Evolutionary conservation across 257 asterid genomes (phyloP).

Genomic region (Solanum infundibuliforme): DNA sequence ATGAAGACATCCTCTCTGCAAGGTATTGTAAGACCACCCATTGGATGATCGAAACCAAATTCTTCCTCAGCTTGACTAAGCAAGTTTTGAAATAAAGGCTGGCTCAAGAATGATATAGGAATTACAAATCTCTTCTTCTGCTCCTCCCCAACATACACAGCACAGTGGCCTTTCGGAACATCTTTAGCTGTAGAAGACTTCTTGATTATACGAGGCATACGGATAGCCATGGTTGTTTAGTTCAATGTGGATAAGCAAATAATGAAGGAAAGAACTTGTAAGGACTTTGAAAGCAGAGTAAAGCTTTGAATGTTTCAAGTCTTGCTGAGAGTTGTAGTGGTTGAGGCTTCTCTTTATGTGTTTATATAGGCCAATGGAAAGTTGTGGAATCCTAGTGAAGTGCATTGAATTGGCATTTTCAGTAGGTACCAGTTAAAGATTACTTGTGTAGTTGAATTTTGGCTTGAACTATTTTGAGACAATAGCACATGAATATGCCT

Average conservation of each 20-base stretch:
- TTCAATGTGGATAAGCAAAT: background rate
- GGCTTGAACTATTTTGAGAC: background rate
- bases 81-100: slow-evolving; percentile 33
- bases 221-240: background rate
- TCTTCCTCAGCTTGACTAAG: slow-evolving; percentile 28
- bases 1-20: slow-evolving; percentile 27
- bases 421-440: background rate
- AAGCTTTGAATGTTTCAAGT: background rate
- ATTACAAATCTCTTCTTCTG: slow-evolving; percentile 24
- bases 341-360: background rate
- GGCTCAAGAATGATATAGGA: slow-evolving; percentile 30
- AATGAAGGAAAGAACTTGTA: background rate
- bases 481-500: background rate
- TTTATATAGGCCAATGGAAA: background rate
- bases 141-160: slow-evolving; percentile 41
- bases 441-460: background rate
- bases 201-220: background rate
- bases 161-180: slow-evolving; percentile 54
- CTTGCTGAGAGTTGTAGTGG: background rate
- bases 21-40: slow-evolving; percentile 53
- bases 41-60: slow-evolving; percentile 38
- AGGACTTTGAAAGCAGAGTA: background rate
- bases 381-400: background rate
- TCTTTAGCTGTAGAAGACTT: background rate
- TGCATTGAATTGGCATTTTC: background rate